These are phyloP conservation scores for Aphanomyces invadans DNA, from an alignment of 352 stramenopile genomes.

Conservation along the genomic window DNA sequence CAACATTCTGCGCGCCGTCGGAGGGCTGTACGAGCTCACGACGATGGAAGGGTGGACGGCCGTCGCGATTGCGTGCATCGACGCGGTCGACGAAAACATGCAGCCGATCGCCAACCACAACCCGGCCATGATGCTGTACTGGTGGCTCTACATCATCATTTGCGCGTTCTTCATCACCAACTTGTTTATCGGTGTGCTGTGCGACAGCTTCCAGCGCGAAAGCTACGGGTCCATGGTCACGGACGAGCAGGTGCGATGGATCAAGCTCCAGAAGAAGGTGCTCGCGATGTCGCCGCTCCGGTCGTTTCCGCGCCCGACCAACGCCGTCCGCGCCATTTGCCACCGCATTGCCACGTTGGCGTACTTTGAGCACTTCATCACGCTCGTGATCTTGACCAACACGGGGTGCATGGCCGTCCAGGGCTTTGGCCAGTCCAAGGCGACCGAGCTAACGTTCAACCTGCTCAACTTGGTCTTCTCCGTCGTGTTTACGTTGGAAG, in stretches of 20 bases:
- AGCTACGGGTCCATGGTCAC: conserved; percentile 40
- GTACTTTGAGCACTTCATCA: conserved; percentile 68
- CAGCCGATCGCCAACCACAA: conserved; percentile 79
- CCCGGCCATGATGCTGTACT: conserved; percentile 73
- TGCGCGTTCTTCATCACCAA: conserved; percentile 89
- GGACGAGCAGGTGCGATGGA: conserved; percentile 38
- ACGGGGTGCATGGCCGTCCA: conserved; percentile 73
- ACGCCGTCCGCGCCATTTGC: neutral
- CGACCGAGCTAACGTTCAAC: conserved; percentile 51
- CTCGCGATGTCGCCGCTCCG: conserved; percentile 10
- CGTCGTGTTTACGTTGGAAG: conserved; percentile 75
- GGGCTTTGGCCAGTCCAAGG: conserved; percentile 75
- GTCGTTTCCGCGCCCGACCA: neutral
- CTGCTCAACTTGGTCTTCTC: conserved; percentile 78
- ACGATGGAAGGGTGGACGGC: conserved; percentile 86
- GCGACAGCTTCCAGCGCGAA: conserved; percentile 86
- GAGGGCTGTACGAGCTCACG: conserved; percentile 87
- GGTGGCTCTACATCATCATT: conserved; percentile 85
- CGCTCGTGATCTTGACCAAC: conserved; percentile 84
- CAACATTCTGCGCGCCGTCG: conserved; percentile 59
- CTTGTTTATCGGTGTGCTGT: conserved; percentile 90
- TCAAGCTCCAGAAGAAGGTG: conserved; percentile 25
- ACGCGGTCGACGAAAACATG: conserved; percentile 85
- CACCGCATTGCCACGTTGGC: conserved; percentile 23
- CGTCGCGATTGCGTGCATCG: conserved; percentile 82